These are phyloP conservation scores for Starmerella tilneyi DNA, from an alignment of 805 yeast species.

Conservation along the genomic window DNA sequence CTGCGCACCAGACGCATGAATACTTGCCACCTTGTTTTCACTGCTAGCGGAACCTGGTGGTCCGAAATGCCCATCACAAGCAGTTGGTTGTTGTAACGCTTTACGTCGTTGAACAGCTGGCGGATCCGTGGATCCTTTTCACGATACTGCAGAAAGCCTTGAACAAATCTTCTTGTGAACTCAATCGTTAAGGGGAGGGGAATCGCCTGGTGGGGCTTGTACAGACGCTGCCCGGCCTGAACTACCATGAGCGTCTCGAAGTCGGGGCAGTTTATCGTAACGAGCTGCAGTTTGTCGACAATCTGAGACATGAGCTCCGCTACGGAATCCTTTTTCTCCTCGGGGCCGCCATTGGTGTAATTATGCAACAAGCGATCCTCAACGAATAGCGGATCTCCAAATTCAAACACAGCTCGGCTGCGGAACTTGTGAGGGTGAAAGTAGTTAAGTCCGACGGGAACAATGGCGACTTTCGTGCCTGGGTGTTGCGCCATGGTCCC, in stretches of 20 bases:
- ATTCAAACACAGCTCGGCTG: conserved; percentile 89
- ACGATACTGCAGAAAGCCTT: conserved; percentile 66
- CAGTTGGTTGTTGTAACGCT: conserved; percentile 58
- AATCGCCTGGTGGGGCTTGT: conserved; percentile 56
- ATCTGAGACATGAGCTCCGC: conserved; percentile 58
- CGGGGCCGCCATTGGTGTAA: conserved; percentile 51
- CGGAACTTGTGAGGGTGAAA: conserved; percentile 93
- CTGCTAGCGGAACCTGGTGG: conserved; percentile 55
- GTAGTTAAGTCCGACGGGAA: conserved; percentile 96
- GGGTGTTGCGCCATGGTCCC: conserved; percentile 82
- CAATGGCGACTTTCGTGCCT: conserved; percentile 67
- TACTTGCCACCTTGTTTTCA: conserved; percentile 41
- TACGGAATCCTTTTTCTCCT: conserved; percentile 58
- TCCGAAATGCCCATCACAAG: conserved; percentile 55
- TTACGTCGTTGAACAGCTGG: conserved; percentile 50
- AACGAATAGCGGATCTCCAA: conserved; percentile 77
- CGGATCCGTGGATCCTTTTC: conserved; percentile 55
- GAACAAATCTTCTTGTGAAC: conserved; percentile 75
- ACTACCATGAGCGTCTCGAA: conserved; percentile 81
- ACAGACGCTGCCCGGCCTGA: conserved; percentile 84
- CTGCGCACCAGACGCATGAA: conserved; percentile 43
- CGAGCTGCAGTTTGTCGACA: conserved; percentile 65
- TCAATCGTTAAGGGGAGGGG: conserved; percentile 81
- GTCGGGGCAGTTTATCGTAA: conserved; percentile 80
- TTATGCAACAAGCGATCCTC: conserved; percentile 48